Percentiles rank a stretch among this genome's conserved stretches.
Evolutionary conservation across 345 rosid species (phyloP).

Genomic region (rapeseed (Brassica napus)): Da-Ae NC_063450.1:23741001-23741500

Average conservation of each 20-base stretch:
- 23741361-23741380: conserved; percentile 92
- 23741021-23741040: not conserved
- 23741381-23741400: conserved; percentile 35
- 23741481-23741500: conserved; percentile 94
- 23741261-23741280: conserved; percentile 3
- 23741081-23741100: conserved; percentile 86
- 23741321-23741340: conserved; percentile 65
- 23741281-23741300: conserved; percentile 9
- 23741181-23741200: conserved; percentile 81
- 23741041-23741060: conserved; percentile 10
- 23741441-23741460: not conserved
- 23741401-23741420: conserved; percentile 12
- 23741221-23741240: conserved; percentile 51
- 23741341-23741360: conserved; percentile 83
- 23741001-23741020: conserved; percentile 21
- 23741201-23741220: conserved; percentile 81
- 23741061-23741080: conserved; percentile 49
- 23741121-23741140: conserved; percentile 82
- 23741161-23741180: conserved; percentile 69
- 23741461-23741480: conserved; percentile 43
- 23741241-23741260: conserved; percentile 18
- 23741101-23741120: conserved; percentile 94
- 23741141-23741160: conserved; percentile 71
- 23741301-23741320: conserved; percentile 53
- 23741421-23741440: not conserved